Percentiles rank a stretch among this genome's conserved stretches.
These are phyloP conservation scores for Ceratocystis ficicola DNA, from an alignment of 2,329 filamentous ascomycete genomes.

Conservation along the genomic window DNA sequence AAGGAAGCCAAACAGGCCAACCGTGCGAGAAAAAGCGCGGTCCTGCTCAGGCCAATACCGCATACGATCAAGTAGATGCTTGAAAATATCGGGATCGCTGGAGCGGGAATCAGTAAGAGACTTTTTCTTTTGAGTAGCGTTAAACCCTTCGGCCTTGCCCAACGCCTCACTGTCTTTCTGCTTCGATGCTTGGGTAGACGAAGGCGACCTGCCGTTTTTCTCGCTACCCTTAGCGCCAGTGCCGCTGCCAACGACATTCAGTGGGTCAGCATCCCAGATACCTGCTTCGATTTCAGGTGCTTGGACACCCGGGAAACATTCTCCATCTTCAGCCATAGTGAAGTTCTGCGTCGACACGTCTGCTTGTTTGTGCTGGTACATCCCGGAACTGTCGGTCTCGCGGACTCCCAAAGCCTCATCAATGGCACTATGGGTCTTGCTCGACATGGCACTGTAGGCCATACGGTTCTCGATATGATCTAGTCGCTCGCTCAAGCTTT, in stretches of 20 bases:
- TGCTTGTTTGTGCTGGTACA: not conserved
- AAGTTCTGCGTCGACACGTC: not conserved
- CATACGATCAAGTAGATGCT: constrained; percentile 11
- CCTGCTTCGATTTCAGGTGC: constrained; percentile 9
- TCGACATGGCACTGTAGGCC: constrained; percentile 7
- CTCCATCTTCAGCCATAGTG: not conserved
- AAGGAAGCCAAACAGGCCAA: constrained; percentile 19
- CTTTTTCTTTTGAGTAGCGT: not conserved
- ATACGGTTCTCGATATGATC: constrained; percentile 14
- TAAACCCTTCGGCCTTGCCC: not conserved
- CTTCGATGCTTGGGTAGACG: not conserved
- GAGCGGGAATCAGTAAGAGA: not conserved
- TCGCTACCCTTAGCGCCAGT: not conserved
- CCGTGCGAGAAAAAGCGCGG: constrained; percentile 19
- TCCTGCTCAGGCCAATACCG: constrained; percentile 18
- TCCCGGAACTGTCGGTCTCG: not conserved
- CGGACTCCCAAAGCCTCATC: not conserved
- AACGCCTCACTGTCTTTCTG: not conserved
- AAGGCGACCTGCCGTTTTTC: not conserved
- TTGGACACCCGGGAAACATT: constrained; percentile 1
- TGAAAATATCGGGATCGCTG: constrained; percentile 11
- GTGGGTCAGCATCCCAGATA: constrained; percentile 20
- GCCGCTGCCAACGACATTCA: constrained; percentile 14
- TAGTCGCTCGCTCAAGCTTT: constrained; percentile 10
- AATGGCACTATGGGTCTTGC: constrained; percentile 5